phyloP scores from a whole-genome alignment of 768 basidiomycete species.

The Pulveroboletus sp. region DNA sequence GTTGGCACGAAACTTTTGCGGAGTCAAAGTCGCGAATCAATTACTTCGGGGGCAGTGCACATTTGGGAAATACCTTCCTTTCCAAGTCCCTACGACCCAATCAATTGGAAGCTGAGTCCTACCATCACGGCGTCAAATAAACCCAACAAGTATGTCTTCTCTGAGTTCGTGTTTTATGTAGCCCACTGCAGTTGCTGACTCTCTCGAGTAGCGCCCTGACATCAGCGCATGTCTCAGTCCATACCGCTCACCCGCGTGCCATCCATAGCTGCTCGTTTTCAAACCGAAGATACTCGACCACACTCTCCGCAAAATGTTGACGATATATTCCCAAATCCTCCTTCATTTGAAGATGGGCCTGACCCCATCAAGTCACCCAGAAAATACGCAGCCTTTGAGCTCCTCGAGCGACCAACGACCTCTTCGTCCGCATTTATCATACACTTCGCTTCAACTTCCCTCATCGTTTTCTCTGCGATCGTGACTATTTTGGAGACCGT shows the following conservation, averaged over 20 bases:
- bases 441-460: slow-evolving; percentile 63
- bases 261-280: slow-evolving; percentile 33
- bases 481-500: slow-evolving; percentile 80
- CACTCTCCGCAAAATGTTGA: slow-evolving; percentile 34
- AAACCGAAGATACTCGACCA: slow-evolving; percentile 39
- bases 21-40: too few species aligned
- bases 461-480: slow-evolving; percentile 71
- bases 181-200: too few species aligned
- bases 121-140: too few species aligned
- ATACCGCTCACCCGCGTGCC: slow-evolving; percentile 28
- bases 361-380: slow-evolving; percentile 38
- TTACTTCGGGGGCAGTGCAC: too few species aligned
- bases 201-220: too few species aligned
- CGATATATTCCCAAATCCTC: slow-evolving; percentile 37
- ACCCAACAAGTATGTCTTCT: too few species aligned
- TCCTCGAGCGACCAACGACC: slow-evolving; percentile 79
- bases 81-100: too few species aligned
- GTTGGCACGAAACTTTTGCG: too few species aligned
- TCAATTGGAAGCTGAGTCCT: too few species aligned
- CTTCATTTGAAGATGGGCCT: slow-evolving; percentile 33
- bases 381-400: slow-evolving; percentile 62
- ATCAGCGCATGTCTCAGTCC: slow-evolving; percentile 26
- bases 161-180: too few species aligned
- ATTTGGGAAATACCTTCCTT: too few species aligned
- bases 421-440: slow-evolving; percentile 73